Base-by-base conservation (phyloP, 2,329 filamentous ascomycete species). In the Aspergillus spinulosporus region DNA sequence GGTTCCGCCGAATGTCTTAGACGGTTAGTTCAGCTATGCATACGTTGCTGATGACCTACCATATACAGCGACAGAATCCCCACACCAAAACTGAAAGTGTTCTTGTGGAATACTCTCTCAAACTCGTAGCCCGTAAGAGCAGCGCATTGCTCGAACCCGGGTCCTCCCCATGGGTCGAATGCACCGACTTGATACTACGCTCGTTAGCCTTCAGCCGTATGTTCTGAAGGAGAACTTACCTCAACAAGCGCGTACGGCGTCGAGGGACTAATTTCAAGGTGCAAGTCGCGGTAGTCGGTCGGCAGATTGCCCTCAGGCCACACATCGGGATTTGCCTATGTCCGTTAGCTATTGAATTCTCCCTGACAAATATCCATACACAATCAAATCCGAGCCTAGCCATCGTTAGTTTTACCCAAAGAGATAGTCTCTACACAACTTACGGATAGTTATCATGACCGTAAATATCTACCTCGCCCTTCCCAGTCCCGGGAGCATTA, bases 51-150 rank as follows among this genome's bases (percentile, higher is more conserved):
- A 5, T 3, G 4, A 59, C 71, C 62, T 67, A 85, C 84, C 89
- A 92, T 92, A 69, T 92, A 92, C 1, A 90, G 66, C 62, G 86
- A 92, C 56, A 91, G 76, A 6, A 93, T 83, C 0, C 82, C 84
- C 2, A 86, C 81, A 0, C 85, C 86, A 12, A 86, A 83, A 37
- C 84, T 84, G 51, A 86, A 83, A 50, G 85, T 79, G 62, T 91
- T 90, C 78, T 92, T 93, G 72, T 91, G 89, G 67, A 92, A 90
- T 0, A 94, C 86, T 12, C 89, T 78, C 59, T 88, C 84, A 59
- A 90, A 91, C 62, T 92, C 87, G n/a, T 86, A 77, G 59, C 88
- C 88, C 3, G 89, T 75, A 2, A 92, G 78, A 2, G 78, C 74
- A 3, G 82, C 77, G 64, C 90, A 94, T 55, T 85, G 77, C 2